Evolutionary conservation across 257 asterid species (phyloP).

Genomic region (Nicotiana obtusifolia): DNA sequence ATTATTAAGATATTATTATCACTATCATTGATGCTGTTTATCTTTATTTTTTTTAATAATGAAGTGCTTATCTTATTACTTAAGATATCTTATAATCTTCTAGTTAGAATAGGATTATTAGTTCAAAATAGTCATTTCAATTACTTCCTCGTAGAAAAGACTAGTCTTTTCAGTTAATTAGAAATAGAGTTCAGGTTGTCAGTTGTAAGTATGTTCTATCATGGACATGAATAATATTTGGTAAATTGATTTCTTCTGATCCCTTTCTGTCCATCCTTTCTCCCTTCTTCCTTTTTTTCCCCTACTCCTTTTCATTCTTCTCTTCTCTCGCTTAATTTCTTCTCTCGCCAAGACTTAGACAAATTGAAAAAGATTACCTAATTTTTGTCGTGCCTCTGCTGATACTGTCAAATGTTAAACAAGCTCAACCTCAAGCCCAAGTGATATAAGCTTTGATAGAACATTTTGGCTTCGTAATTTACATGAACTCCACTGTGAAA

Average conservation of each 20-base stretch:
- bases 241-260: no score
- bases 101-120: no score
- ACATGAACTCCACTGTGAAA: neutral
- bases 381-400: no score
- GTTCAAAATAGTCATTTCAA: neutral
- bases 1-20: neutral
- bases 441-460: neutral
- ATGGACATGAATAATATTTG: no score
- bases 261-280: no score
- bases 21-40: neutral
- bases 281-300: no score
- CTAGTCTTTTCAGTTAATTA: neutral
- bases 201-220: no score
- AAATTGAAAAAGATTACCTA: neutral
- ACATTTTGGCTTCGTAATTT: neutral
- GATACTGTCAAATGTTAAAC: neutral
- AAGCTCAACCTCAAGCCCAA: neutral
- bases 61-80: neutral
- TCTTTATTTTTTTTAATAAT: neutral
- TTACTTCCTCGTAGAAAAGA: neutral
- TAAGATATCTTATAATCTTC: no score
- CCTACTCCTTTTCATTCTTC: no score
- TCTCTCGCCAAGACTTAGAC: neutral
- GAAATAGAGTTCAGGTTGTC: neutral
- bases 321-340: neutral